A percentile compares a stretch with the other conserved stretches of the same genome.
phyloP scores from a whole-genome alignment of 108 stramenopile species.

The Schizochytrium sp. region DNA sequence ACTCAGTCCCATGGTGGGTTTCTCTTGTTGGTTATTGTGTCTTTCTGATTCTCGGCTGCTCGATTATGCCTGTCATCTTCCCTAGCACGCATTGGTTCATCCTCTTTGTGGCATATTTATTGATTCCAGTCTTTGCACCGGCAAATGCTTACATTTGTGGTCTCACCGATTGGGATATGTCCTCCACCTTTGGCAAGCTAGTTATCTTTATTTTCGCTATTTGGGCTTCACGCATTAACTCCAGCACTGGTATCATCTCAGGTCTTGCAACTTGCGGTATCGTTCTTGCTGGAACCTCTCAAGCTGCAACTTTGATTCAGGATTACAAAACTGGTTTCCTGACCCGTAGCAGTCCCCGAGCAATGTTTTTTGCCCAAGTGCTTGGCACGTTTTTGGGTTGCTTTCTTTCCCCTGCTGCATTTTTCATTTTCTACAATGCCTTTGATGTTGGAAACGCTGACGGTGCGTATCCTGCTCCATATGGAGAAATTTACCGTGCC shows the following conservation, averaged over 20 bases:
- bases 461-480: constrained; percentile 43
- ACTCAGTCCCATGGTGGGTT: constrained; percentile 29
- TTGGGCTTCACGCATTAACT: not conserved
- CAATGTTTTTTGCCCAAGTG: constrained; percentile 52
- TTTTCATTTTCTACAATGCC: constrained; percentile 51
- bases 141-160: constrained; percentile 48
- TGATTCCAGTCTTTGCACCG: constrained; percentile 38
- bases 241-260: constrained; percentile 27
- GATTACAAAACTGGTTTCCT: constrained; percentile 58
- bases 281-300: constrained; percentile 33
- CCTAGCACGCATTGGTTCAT: constrained; percentile 25
- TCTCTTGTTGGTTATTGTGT: not conserved
- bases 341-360: constrained; percentile 29
- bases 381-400: constrained; percentile 7
- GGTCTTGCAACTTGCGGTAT: constrained; percentile 56
- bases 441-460: constrained; percentile 15
- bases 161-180: constrained; percentile 59
- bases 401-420: constrained; percentile 45
- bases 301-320: constrained; percentile 37
- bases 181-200: constrained; percentile 58
- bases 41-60: not conserved
- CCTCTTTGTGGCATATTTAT: constrained; percentile 43
- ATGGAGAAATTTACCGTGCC: constrained; percentile 56
- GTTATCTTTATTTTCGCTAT: constrained; percentile 52
- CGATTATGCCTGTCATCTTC: constrained; percentile 33